Percentiles rank a stretch among this genome's conserved stretches.
Evolutionary conservation across 495 filamentous ascomycete genomes (phyloP).

Genomic region (Astrothelium subdiscretum): DNA sequence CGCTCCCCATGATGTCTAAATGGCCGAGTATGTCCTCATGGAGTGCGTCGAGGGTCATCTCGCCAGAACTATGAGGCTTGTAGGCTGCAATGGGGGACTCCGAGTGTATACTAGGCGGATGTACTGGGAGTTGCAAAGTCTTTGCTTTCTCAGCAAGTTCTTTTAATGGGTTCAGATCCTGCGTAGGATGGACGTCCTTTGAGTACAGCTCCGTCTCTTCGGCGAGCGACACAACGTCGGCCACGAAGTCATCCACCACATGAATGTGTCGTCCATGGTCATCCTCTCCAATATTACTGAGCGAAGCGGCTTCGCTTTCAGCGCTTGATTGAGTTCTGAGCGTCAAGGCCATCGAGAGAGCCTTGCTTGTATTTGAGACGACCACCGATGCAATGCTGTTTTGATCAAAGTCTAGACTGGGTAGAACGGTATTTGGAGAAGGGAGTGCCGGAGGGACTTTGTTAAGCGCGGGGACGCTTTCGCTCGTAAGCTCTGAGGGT

Average conservation of each 20-base stretch:
- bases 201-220: not conserved
- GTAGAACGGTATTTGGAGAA: not conserved
- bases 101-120: not conserved
- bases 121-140: not conserved
- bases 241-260: not conserved
- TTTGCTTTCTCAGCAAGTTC: not conserved
- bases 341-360: not conserved
- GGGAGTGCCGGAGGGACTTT: not conserved
- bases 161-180: not conserved
- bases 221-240: not conserved
- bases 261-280: not conserved
- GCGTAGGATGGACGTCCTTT: not conserved
- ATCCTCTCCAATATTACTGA: not conserved
- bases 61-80: not conserved
- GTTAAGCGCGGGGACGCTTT: not conserved
- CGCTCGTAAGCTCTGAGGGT: not conserved
- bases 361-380: not conserved
- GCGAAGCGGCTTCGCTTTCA: not conserved
- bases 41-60: not conserved
- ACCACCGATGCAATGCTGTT: not conserved
- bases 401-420: not conserved
- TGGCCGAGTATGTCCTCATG: not conserved
- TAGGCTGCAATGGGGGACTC: not conserved
- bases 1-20: not conserved
- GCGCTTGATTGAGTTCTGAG: not conserved